Base-by-base conservation (phyloP, 306 rosid species). In the Vachellia pachyceras region DNA sequence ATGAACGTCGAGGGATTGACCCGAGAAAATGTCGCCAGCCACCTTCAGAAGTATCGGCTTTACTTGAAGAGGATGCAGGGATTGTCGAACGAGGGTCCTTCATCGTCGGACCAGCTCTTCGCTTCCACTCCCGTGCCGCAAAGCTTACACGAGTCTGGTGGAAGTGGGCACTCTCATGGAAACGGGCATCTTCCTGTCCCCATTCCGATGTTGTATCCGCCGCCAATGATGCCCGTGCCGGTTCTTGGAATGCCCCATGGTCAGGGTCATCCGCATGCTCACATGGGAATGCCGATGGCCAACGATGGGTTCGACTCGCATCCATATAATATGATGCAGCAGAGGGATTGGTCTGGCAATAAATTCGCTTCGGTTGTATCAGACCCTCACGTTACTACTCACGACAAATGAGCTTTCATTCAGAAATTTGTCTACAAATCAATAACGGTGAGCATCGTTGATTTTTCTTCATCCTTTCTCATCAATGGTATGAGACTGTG, bases 1-100 rank as follows among this genome's bases (percentile, higher is more conserved):
- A 93, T 93, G 99, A 95, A 95, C 82, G 97, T 95, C 12, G 99
- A 95, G 46, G 99, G 98, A 12, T 79, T 96, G 90, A 96, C 97
- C 5, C 91, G 98, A 0, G 99, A 96, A 82, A 96, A 96, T 65
- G 99, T 96, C 5, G 99, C 99, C 0, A 93, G 98, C 40, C 99
- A 96, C 65, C 84, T 96, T 17, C 97, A 96, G 85, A 96, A 96
- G 90, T 96, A 96, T 79, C 87, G 98, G 0, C 97, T 93, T 6
- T 95, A 91, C 88, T 78, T 95, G 86, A 95, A 90, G 87, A 84
- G 98, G 80, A 92, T 90, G 91, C 97, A 89, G 60, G 94, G 97
- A 23, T 78, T 91, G 11, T 90, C 93, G 0, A 79, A 71, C 68
- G 96, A 89, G 1, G 96, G 90, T 10, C 88, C 97, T 12, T 88